phyloP scores from a whole-genome alignment of 192 early-diverging fungal genomes.

The Mortierella alpina region DNA sequence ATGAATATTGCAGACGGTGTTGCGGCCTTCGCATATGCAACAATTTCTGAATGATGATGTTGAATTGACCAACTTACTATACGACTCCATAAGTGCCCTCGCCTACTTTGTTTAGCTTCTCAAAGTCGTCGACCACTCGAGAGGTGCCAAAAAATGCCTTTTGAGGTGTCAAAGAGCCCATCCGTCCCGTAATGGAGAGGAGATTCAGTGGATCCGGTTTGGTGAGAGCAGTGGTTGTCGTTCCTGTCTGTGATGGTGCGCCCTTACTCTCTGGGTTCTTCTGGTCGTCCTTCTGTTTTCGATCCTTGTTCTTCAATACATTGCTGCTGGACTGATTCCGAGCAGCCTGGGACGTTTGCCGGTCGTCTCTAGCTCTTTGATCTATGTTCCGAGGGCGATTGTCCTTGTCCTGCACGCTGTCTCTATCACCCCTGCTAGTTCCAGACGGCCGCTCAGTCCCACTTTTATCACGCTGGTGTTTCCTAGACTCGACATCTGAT shows the following conservation, averaged over 20 bases:
- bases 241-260: not conserved
- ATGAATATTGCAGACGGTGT: not conserved
- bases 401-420: slow-evolving; percentile 10
- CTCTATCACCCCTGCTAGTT: slow-evolving; percentile 4
- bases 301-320: slow-evolving; percentile 20
- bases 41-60: not conserved
- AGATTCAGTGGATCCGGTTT: slow-evolving; percentile 37
- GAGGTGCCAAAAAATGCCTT: slow-evolving; percentile 73
- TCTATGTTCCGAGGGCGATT: slow-evolving; percentile 17
- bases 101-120: slow-evolving; percentile 89
- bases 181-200: slow-evolving; percentile 42
- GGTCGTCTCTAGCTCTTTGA: slow-evolving; percentile 16
- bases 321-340: not conserved
- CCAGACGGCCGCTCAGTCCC: slow-evolving; percentile 7
- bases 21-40: not conserved
- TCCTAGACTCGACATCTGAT: not conserved
- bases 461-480: not conserved
- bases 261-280: slow-evolving; percentile 10
- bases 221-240: not conserved
- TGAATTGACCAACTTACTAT: slow-evolving; percentile 62
- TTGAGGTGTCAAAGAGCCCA: slow-evolving; percentile 35
- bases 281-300: slow-evolving; percentile 1
- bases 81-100: slow-evolving; percentile 96
- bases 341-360: slow-evolving; percentile 2
- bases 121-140: slow-evolving; percentile 85